These are phyloP conservation scores for Thalassiosira hispida DNA, from an alignment of 352 stramenopile genomes.

Conservation along the genomic window DNA sequence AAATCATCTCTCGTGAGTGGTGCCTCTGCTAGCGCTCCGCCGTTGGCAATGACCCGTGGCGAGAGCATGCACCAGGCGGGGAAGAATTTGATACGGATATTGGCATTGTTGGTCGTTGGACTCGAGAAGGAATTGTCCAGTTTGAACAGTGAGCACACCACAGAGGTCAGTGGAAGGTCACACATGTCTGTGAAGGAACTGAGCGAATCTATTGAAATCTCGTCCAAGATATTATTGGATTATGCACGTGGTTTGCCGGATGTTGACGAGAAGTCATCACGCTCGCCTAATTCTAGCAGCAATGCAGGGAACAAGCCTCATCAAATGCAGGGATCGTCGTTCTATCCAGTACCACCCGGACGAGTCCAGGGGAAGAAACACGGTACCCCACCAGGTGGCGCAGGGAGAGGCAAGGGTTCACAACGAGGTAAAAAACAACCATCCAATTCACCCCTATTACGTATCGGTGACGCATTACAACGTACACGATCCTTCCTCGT, in stretches of 20 bases:
- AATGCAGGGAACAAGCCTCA: neutral
- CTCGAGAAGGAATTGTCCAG: conserved; percentile 60
- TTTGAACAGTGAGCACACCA: neutral
- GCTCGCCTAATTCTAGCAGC: neutral
- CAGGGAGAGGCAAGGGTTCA: conserved; percentile 8
- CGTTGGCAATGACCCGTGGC: conserved; percentile 18
- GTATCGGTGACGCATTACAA: conserved; percentile 81
- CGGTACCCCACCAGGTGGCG: neutral
- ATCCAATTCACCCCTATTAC: conserved; percentile 31
- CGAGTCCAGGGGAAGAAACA: conserved; percentile 43
- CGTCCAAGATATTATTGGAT: conserved; percentile 51
- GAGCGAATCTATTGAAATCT: conserved; percentile 48
- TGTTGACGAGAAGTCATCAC: conserved; percentile 7
- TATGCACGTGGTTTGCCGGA: conserved; percentile 35
- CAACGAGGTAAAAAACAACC: conserved; percentile 25
- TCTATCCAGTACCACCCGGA: conserved; percentile 30
- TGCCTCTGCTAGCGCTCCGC: neutral
- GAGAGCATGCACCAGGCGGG: conserved; percentile 54
- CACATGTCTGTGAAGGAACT: conserved; percentile 39
- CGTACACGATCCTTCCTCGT: conserved; percentile 76
- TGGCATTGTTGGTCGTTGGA: conserved; percentile 76
- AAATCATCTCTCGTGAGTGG: neutral
- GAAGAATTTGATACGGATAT: conserved; percentile 76
- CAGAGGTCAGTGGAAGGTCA: neutral
- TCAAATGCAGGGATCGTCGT: conserved; percentile 17